Evolutionary conservation across 1,284 basidiomycete species (phyloP).

Genomic region (Rhodotorula sp.): DNA sequence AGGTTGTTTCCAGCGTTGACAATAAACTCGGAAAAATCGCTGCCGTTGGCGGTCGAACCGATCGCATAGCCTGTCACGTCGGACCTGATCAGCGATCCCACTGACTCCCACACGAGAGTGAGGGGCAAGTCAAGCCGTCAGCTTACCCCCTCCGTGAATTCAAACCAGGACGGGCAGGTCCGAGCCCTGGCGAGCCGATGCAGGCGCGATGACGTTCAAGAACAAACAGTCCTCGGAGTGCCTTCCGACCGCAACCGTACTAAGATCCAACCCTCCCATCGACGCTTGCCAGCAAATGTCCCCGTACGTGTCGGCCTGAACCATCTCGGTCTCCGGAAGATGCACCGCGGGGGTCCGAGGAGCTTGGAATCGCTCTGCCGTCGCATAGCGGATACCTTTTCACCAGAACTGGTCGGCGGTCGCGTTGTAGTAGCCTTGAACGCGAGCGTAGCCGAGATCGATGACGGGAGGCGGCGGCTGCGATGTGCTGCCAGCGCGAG

Average conservation of each 20-base stretch:
- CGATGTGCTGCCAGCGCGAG: too few relatives aligned
- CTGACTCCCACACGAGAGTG: too few relatives aligned
- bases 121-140: not conserved
- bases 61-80: constrained; percentile 18
- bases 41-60: constrained; percentile 16
- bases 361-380: not conserved
- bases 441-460: constrained; percentile 1
- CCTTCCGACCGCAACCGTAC: not conserved
- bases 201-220: constrained; percentile 57
- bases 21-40: constrained; percentile 26
- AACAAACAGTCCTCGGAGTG: constrained; percentile 55
- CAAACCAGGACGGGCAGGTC: constrained; percentile 61
- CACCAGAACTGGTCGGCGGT: not conserved
- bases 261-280: not conserved
- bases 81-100: constrained; percentile 52
- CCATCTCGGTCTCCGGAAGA: not conserved
- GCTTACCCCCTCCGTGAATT: constrained; percentile 38
- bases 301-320: not conserved
- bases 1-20: constrained; percentile 17
- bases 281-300: not conserved
- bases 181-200: constrained; percentile 48
- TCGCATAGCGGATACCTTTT: constrained; percentile 1
- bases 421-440: not conserved
- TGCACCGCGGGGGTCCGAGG: not conserved
- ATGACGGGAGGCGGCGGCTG: constrained; percentile 1